A percentile compares a stretch with the other conserved stretches of the same genome.
Evolutionary conservation across 2,329 filamentous ascomycete genomes (phyloP).

Genomic region (Neofusicoccum ribis): DNA sequence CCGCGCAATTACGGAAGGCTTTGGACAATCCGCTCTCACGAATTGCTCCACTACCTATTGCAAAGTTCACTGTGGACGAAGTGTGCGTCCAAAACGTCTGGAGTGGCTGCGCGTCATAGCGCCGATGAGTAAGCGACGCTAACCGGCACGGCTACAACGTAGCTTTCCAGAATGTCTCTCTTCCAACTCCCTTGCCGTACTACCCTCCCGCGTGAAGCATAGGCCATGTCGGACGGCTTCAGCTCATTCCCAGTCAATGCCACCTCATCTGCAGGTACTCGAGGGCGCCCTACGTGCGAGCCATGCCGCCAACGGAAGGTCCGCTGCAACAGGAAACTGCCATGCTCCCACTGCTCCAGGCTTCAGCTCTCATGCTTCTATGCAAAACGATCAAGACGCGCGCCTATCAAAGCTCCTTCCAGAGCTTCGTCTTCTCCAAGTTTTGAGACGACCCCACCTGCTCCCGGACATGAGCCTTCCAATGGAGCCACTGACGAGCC

Average conservation of each 20-base stretch:
- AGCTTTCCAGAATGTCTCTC: background rate
- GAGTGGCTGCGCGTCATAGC: background rate
- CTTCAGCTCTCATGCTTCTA: background rate
- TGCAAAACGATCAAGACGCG: background rate
- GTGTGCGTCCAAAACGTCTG: no score
- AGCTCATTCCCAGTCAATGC: background rate
- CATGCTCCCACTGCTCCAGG: background rate
- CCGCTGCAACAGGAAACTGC: constrained; percentile 7
- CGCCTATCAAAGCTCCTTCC: background rate
- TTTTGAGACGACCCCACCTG: background rate
- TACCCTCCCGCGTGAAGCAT: no score
- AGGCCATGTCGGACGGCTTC: background rate
- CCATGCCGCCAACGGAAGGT: background rate
- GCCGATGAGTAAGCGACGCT: background rate
- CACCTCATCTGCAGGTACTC: background rate
- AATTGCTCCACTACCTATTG: no score
- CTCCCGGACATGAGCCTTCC: background rate
- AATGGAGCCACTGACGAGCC: background rate
- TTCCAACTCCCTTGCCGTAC: background rate
- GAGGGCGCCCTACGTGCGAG: constrained; percentile 1
- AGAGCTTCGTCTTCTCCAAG: background rate
- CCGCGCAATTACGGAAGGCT: no score
- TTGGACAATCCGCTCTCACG: no score
- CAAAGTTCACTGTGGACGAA: no score
- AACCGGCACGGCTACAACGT: background rate